phyloP scores from a whole-genome alignment of 345 rosid genomes.

The Eucalyptus victrix region DNA sequence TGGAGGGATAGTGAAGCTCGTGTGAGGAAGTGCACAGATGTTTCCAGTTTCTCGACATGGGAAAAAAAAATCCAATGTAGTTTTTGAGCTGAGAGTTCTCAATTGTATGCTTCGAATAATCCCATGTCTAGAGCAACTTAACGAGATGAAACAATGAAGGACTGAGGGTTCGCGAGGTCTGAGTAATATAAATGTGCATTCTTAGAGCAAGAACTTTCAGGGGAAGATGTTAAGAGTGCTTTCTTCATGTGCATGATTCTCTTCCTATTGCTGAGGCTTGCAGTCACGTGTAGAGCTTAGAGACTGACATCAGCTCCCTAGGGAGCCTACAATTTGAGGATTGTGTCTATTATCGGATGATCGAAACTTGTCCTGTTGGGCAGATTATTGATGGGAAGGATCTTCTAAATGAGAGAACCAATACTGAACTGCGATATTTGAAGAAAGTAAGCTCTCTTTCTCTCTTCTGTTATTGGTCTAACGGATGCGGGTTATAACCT shows the following conservation, averaged over 20 bases:
- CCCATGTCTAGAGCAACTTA: neutral
- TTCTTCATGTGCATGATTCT: neutral
- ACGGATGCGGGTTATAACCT: neutral
- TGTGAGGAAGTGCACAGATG: neutral
- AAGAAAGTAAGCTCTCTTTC: constrained; percentile 35
- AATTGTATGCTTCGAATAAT: neutral
- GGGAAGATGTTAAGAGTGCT: neutral
- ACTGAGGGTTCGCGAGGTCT: neutral
- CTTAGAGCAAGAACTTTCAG: neutral
- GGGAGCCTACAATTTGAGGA: neutral
- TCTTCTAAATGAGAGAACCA: constrained; percentile 71
- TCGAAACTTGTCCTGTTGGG: neutral
- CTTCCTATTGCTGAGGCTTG: neutral
- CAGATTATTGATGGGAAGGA: constrained; percentile 72
- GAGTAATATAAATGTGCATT: neutral
- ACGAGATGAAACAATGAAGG: neutral
- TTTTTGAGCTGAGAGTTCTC: neutral
- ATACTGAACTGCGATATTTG: constrained; percentile 47
- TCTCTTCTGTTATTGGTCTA: neutral
- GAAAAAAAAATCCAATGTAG: neutral
- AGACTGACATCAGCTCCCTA: neutral
- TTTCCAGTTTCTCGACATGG: neutral
- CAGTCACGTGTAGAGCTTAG: neutral
- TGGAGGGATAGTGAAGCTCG: neutral
- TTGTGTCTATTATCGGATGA: neutral